phyloP scores from a whole-genome alignment of 2,329 filamentous ascomycete species.

The Fusarium continuum region DNA sequence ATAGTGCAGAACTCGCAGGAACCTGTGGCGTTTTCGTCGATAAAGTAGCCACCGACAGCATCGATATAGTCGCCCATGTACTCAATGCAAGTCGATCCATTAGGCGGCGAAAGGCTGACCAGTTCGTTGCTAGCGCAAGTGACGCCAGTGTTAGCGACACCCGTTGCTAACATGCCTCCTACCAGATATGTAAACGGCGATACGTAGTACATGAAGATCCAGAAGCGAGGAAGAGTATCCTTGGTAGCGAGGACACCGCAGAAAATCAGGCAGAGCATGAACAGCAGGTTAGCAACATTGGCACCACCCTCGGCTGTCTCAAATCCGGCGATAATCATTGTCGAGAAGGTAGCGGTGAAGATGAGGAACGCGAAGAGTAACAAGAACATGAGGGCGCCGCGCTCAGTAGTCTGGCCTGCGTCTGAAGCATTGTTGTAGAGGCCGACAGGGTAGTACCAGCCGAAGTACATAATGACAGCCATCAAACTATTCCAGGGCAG shows the following conservation, averaged over 20 bases:
- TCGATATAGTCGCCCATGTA: constrained; percentile 66
- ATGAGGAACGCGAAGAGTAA: constrained; percentile 79
- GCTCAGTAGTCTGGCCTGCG: constrained; percentile 69
- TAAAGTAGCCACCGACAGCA: constrained; percentile 61
- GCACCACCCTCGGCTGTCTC: constrained; percentile 72
- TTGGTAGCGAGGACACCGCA: constrained; percentile 43
- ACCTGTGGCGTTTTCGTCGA: constrained; percentile 58
- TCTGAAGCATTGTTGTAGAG: constrained; percentile 74
- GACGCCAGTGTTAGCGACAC: constrained; percentile 73
- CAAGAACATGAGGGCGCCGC: constrained; percentile 82
- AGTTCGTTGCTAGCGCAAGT: constrained; percentile 76
- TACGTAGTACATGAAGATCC: constrained; percentile 66
- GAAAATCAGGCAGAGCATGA: constrained; percentile 65
- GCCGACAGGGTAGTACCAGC: constrained; percentile 88
- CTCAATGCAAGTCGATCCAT: constrained; percentile 64
- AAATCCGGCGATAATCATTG: constrained; percentile 76
- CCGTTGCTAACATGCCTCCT: constrained; percentile 74
- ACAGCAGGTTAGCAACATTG: constrained; percentile 72
- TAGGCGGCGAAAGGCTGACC: constrained; percentile 69
- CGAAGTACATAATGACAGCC: constrained; percentile 79
- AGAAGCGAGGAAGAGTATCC: constrained; percentile 66
- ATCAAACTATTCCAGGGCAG: constrained; percentile 84
- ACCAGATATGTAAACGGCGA: constrained; percentile 87
- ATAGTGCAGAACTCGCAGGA: constrained; percentile 68
- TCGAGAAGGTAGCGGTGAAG: constrained; percentile 83